These are phyloP conservation scores for Russula griseocarnosa DNA, from an alignment of 768 basidiomycete genomes.

Conservation along the genomic window DNA sequence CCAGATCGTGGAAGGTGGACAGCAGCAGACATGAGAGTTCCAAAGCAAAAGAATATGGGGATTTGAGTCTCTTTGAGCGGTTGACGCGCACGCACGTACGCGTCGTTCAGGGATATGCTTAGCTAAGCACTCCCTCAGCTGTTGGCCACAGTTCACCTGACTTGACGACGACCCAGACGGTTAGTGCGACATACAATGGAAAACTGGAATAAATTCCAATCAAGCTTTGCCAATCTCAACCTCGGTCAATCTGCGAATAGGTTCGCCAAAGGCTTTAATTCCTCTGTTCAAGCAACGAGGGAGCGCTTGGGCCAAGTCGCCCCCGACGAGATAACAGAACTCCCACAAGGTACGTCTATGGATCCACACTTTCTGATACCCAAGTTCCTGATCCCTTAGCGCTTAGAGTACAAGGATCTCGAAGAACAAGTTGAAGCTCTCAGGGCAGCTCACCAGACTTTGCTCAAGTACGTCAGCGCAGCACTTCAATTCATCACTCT, in stretches of 20 bases:
- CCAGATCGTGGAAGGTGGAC: slow-evolving; percentile 49
- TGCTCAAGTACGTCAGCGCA: slow-evolving; percentile 63
- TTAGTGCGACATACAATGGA: slow-evolving; percentile 36
- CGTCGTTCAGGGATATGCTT: slow-evolving; percentile 15
- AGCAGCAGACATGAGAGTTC: slow-evolving; percentile 41
- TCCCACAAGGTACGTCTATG: slow-evolving; percentile 62
- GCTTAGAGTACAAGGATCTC: slow-evolving; percentile 89
- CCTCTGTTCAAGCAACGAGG: slow-evolving; percentile 78
- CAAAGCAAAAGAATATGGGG: neutral
- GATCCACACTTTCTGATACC: neutral
- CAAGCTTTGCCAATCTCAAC: slow-evolving; percentile 61
- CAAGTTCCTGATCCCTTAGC: neutral
- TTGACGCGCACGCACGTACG: slow-evolving; percentile 17
- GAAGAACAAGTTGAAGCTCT: slow-evolving; percentile 94
- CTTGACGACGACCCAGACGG: slow-evolving; percentile 11
- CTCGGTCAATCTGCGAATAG: slow-evolving; percentile 71
- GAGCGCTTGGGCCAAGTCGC: slow-evolving; percentile 88
- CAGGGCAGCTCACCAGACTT: slow-evolving; percentile 62
- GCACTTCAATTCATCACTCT: slow-evolving; percentile 1
- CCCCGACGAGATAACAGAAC: slow-evolving; percentile 91
- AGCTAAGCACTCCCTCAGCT: neutral
- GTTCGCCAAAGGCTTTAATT: slow-evolving; percentile 74
- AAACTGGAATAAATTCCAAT: slow-evolving; percentile 64
- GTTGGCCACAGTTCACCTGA: neutral
- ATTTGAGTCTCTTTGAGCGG: no score